A percentile compares a stretch with the other conserved stretches of the same genome.
Evolutionary conservation across 495 filamentous ascomycete genomes (phyloP).

Genomic region (Halenospora varia): DNA sequence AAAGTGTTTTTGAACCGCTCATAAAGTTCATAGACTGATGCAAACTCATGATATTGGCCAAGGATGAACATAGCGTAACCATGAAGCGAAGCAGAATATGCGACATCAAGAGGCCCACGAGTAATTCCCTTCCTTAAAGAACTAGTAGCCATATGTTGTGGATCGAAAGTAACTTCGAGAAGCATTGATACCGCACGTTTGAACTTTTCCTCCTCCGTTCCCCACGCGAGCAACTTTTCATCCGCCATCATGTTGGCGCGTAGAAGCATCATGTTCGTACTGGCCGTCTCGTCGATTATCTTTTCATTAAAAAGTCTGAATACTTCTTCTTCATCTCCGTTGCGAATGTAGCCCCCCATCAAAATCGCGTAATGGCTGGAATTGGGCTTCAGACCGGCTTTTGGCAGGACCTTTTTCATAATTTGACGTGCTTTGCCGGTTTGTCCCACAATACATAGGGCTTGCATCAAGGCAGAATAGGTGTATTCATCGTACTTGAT

Average conservation of each 20-base stretch:
- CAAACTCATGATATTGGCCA: constrained; percentile 49
- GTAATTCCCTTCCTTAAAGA: constrained; percentile 10
- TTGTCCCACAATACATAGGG: constrained; percentile 55
- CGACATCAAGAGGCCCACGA: constrained; percentile 9
- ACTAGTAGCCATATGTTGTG: constrained; percentile 25
- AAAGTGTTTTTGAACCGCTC: constrained; percentile 43
- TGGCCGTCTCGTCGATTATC: constrained; percentile 37
- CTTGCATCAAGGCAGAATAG: constrained; percentile 69
- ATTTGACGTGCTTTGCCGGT: constrained; percentile 64
- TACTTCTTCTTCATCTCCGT: constrained; percentile 45
- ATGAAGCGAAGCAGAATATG: constrained; percentile 11
- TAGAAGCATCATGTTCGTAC: constrained; percentile 44
- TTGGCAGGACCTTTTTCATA: constrained; percentile 54
- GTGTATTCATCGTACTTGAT: constrained; percentile 66
- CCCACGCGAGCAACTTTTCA: constrained; percentile 16
- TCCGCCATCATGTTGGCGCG: constrained; percentile 23
- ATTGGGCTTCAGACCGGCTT: constrained; percentile 52
- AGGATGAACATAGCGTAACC: constrained; percentile 54
- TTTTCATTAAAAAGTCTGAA: constrained; percentile 51
- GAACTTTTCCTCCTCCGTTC: constrained; percentile 11
- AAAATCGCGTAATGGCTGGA: constrained; percentile 74
- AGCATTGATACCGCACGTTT: constrained; percentile 37
- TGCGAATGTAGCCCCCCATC: constrained; percentile 58
- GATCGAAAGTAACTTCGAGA: constrained; percentile 26
- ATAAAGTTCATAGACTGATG: constrained; percentile 52